Conservation (phyloP, 495 filamentous ascomycete species). For the Darksidea phi region DNA sequence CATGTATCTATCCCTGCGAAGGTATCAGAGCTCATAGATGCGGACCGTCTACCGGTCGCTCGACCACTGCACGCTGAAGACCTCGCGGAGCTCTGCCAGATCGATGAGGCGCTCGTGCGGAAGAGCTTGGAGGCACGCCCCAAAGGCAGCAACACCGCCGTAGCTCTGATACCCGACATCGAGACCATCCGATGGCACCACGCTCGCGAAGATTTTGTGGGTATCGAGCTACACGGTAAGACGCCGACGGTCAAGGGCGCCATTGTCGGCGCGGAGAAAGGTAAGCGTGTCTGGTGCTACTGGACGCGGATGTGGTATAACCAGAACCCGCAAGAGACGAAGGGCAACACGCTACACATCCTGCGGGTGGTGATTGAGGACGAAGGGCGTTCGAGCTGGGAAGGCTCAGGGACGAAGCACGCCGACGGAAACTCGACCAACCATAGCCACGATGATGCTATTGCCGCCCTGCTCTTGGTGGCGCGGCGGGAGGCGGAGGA, state of each 20-base stretch:
- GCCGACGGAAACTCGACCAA: not conserved
- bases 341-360: conserved; percentile 73
- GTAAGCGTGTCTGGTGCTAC: conserved; percentile 67
- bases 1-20: conserved; percentile 42
- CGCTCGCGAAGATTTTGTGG: conserved; percentile 80
- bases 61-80: conserved; percentile 51
- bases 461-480: conserved; percentile 53
- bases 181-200: conserved; percentile 82
- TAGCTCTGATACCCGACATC: conserved; percentile 72
- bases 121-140: conserved; percentile 38
- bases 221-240: conserved; percentile 52
- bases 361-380: conserved; percentile 75
- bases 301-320: conserved; percentile 75
- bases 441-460: conserved; percentile 38
- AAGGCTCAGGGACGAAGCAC: conserved; percentile 17
- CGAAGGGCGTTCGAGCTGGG: conserved; percentile 35
- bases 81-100: conserved; percentile 55
- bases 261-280: conserved; percentile 52
- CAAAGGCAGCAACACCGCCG: conserved; percentile 44
- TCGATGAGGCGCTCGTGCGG: conserved; percentile 56
- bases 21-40: conserved; percentile 35
- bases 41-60: conserved; percentile 38
- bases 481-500: conserved; percentile 57
- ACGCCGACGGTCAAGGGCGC: conserved; percentile 67
- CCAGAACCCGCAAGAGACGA: conserved; percentile 40